phyloP scores from a whole-genome alignment of 805 yeast genomes.

The Phaffomyces antillensis region DNA sequence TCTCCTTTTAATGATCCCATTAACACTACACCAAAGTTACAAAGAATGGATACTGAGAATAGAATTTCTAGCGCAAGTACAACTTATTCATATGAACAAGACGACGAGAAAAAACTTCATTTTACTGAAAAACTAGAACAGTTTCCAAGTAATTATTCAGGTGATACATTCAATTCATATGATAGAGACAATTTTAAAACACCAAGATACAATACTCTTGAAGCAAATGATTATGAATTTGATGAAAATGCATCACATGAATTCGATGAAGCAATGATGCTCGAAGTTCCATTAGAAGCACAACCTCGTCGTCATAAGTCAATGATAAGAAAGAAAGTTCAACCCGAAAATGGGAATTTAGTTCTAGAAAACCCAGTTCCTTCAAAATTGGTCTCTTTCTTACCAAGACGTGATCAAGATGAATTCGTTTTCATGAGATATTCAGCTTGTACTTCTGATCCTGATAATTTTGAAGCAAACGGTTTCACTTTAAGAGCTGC shows the following conservation, averaged over 20 bases:
- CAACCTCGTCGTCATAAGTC: slow-evolving; percentile 62
- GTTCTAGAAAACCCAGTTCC: slow-evolving; percentile 94
- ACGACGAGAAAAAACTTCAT: slow-evolving; percentile 1
- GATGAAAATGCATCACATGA: slow-evolving; percentile 21
- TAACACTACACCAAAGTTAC: slow-evolving; percentile 9
- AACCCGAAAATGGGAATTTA: slow-evolving; percentile 73
- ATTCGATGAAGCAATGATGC: slow-evolving; percentile 41
- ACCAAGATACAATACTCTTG: not conserved
- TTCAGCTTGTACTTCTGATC: slow-evolving; percentile 92
- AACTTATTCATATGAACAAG: slow-evolving; percentile 4
- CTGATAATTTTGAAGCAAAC: slow-evolving; percentile 69
- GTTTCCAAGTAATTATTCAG: slow-evolving; percentile 18
- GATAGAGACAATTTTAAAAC: not conserved
- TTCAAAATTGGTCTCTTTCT: slow-evolving; percentile 71
- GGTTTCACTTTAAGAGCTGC: slow-evolving; percentile 87
- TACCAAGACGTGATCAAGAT: slow-evolving; percentile 83
- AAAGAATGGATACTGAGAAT: slow-evolving; percentile 13
- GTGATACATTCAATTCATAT: slow-evolving; percentile 35
- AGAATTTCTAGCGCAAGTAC: slow-evolving; percentile 29
- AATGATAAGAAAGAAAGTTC: slow-evolving; percentile 62
- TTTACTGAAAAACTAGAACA: slow-evolving; percentile 18
- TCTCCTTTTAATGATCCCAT: not conserved
- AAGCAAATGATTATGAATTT: slow-evolving; percentile 7
- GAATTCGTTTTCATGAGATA: slow-evolving; percentile 96
- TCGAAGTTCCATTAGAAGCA: slow-evolving; percentile 26